Conservation (phyloP, 177 flowering plant genomes). For the Vitis hybrid region DNA sequence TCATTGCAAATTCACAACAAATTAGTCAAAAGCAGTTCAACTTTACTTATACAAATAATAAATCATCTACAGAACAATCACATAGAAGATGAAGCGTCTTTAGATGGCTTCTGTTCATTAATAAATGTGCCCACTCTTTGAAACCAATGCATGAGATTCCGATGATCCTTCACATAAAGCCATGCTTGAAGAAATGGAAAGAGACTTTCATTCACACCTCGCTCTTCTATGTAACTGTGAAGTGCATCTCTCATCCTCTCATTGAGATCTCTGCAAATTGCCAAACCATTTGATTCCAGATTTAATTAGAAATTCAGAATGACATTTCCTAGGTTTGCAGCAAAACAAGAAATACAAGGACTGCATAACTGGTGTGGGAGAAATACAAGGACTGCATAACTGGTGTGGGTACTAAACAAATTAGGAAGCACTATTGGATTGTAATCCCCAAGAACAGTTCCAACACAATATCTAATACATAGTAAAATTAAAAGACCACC, state of each 20-base stretch:
- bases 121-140: conserved; percentile 63
- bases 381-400: too few species aligned
- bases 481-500: neutral
- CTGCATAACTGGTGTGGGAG: too few species aligned
- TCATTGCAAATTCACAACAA: too few species aligned
- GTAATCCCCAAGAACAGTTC: too few species aligned
- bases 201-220: conserved; percentile 82
- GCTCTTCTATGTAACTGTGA: conserved; percentile 69
- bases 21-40: too few species aligned
- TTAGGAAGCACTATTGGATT: too few species aligned
- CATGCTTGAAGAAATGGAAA: conserved; percentile 93
- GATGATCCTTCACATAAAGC: conserved; percentile 92
- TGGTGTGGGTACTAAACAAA: too few species aligned
- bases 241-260: conserved; percentile 64
- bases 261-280: conserved; percentile 63
- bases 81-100: conserved; percentile 9
- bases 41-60: too few species aligned
- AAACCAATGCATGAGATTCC: conserved; percentile 80
- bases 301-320: conserved; percentile 1
- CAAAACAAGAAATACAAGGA: too few species aligned
- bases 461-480: too few species aligned
- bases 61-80: too few species aligned
- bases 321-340: too few species aligned
- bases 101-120: conserved; percentile 30
- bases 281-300: neutral